Base-by-base conservation (phyloP, 1,139 yeast species). In the Suhomyces bribrorum region DNA sequence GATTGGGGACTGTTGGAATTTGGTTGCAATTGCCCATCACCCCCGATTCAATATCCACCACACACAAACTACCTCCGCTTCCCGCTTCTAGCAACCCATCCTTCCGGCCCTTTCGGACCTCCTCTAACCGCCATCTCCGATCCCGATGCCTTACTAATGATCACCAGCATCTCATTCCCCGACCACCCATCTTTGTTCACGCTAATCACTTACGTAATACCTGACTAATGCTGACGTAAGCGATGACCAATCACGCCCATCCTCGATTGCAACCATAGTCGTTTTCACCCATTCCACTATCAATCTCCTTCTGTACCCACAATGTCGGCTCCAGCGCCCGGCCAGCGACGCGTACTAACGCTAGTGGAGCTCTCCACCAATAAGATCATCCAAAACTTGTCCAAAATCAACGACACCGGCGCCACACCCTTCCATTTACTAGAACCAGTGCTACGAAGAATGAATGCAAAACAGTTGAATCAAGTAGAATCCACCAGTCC, bases 341-440 rank as follows among this genome's bases (percentile, higher is more conserved):
- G 26, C 12, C 29, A 29, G 7, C 14, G 32, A 32, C 28, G 35
- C 25, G 27, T 46, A n/a, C 43, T 49, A 16, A 26, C 43, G 28
- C 46, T 52, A 9, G 43, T 40, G 22, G 47, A 46, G 23, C 52
- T 54, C 14, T 45, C 56, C 12, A 46, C 53, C n/a, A 43, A 41
- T 20, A 52, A 49, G 34, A 48, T 58, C 34, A 40, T 49, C 26
- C 52, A 48, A 35, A 52, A 48, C 24, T 47, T 58, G 16, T 45
- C 46, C 26, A 54, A 52, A 16, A 50, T 70, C 31, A 51, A 58
- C 13, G 76, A 74, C 45, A 62, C 77, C 5, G 79, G 79, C 0
- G 60, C 61, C 37, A 65, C 78, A 0, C 79, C 84, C 8, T 78
- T 66, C 50, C 69, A 71, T 41, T 54, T 80, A 25, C 53, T 79